Base-by-base conservation (phyloP, 2,329 filamentous ascomycete genomes). In the Dothistroma septosporum region DNA sequence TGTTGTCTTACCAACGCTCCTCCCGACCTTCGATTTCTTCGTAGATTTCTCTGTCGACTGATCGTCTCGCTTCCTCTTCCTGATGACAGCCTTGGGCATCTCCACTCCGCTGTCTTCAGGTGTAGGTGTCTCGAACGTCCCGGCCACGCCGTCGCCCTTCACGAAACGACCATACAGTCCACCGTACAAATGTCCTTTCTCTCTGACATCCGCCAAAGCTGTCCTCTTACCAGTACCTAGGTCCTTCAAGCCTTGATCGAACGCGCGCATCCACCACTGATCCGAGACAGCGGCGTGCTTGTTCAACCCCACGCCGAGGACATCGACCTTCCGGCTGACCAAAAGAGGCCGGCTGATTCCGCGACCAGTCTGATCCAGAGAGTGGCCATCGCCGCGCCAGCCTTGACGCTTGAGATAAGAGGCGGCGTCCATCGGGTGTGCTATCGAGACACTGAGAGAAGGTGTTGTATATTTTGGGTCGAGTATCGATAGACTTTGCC, bases 201-300 rank as follows among this genome's bases (percentile, higher is more conserved):
- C 72, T 64, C 76, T 71, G 58, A 80, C 73, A 58, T 78, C 66
- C 66, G 74, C 72, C 72, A 79, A 70, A 55, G 83, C 82, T 57
- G 85, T 87, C 74, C 61, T 84, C 82, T 79, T 88, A 77, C 67
- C 88, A 4, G 78, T 76, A 0, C 81, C 82, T 57, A 96, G 82
- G 4, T 88, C 89, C 75, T 94, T 89, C 66, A 97, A 79, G 59
- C 92, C 92, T 73, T 92, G 87, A 76, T 97, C 93, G 68, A 96
- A 97, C 11, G 94, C 94, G 61, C 91, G 88, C 76, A 96, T 82
- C 94, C 94, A 99, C 94, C 94, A 99, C 74, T 96, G 92, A 73
- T 97, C 93, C 68, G 83, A 81, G 33, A 84, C 80, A 31, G 80
- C 80, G 59, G 79, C 76, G 59, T 83, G 83, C 66, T 85, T 85